phyloP scores from a whole-genome alignment of 2,329 filamentous ascomycete genomes.

The Ceratocystis destructans region DNA sequence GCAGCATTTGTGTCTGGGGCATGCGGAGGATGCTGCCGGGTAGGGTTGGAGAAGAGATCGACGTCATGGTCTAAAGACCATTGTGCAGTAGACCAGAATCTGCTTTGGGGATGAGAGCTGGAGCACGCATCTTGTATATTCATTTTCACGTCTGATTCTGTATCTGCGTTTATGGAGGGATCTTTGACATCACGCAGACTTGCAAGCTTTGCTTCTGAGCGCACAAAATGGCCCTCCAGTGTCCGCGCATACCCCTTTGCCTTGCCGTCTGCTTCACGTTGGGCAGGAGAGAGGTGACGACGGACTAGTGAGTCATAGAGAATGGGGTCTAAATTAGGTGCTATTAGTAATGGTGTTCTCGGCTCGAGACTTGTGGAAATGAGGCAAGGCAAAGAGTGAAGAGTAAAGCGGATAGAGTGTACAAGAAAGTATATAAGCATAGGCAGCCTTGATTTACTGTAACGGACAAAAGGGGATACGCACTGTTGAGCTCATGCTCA shows the following conservation, averaged over 20 bases:
- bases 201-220: slow-evolving; percentile 62
- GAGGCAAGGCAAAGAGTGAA: background rate
- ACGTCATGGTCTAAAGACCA: background rate
- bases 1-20: background rate
- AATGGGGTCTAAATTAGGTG: slow-evolving; percentile 45
- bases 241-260: slow-evolving; percentile 65
- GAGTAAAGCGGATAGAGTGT: background rate
- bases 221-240: slow-evolving; percentile 61
- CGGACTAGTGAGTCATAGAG: slow-evolving; percentile 72
- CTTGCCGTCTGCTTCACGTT: slow-evolving; percentile 60
- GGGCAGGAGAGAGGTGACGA: slow-evolving; percentile 57
- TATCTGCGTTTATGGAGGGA: background rate
- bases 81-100: background rate
- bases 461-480: slow-evolving; percentile 16
- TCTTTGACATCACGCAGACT: slow-evolving; percentile 16
- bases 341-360: too few species aligned
- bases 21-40: background rate
- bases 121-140: background rate
- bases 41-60: background rate
- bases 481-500: slow-evolving; percentile 44
- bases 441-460: background rate
- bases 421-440: background rate
- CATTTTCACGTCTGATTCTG: background rate
- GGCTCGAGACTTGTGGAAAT: background rate
- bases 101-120: background rate